Percentiles rank a stretch among this genome's conserved stretches.
These are phyloP conservation scores for Rhynchospora breviuscula DNA, from an alignment of 176 grass and related monocot genomes.

Conservation along the genomic window DNA sequence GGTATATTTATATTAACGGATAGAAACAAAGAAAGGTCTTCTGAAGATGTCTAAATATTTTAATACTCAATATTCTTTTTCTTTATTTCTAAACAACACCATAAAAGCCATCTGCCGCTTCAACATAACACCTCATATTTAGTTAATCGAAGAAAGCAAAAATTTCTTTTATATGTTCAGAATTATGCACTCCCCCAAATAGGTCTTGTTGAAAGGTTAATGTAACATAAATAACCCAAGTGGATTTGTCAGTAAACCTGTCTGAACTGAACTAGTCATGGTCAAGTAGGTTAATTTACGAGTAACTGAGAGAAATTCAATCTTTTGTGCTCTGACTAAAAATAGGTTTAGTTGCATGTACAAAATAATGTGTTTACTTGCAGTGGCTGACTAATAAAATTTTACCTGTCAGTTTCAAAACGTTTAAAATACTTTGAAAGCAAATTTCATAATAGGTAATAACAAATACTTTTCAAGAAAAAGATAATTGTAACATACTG, in stretches of 20 bases:
- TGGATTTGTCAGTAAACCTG: background rate
- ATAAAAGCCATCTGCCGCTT: background rate
- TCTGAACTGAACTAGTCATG: background rate
- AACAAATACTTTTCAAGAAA: conserved; percentile 20
- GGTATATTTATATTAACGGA: background rate
- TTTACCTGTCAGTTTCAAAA: background rate
- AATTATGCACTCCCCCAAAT: no score
- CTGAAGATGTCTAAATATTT: background rate
- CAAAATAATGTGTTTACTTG: background rate
- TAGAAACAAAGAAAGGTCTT: background rate
- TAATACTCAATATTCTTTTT: background rate
- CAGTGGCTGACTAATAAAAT: background rate
- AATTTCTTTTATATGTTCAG: background rate
- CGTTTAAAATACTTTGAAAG: background rate
- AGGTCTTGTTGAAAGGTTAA: background rate
- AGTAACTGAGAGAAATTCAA: background rate
- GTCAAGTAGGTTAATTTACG: background rate
- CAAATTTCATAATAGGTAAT: background rate
- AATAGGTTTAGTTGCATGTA: background rate
- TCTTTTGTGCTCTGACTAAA: background rate
- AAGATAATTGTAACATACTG: conserved; percentile 40
- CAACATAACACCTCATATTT: background rate
- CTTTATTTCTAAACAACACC: background rate
- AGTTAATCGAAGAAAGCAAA: background rate
- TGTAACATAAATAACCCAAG: background rate